phyloP scores from a whole-genome alignment of 176 grass and related monocot species.

The Musa schizocarpa region DNA sequence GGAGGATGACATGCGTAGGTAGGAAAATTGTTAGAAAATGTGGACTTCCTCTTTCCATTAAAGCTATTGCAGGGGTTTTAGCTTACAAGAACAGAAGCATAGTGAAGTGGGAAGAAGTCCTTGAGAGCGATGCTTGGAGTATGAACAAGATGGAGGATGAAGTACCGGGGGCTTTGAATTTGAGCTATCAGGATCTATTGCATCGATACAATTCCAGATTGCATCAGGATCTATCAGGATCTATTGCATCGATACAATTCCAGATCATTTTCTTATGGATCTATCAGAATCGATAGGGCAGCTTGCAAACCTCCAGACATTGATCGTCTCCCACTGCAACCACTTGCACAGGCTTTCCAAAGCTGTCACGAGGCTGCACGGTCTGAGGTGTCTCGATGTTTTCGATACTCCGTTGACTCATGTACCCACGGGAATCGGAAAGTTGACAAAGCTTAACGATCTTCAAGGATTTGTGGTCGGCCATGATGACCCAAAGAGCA shows the following conservation, averaged over 20 bases:
- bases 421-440: conserved; percentile 20
- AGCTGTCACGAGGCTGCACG: conserved; percentile 10
- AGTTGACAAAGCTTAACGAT: conserved; percentile 1
- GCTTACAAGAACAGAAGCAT: not conserved
- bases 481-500: conserved; percentile 14
- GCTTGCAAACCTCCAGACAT: too few species aligned
- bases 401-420: not conserved
- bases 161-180: too few species aligned
- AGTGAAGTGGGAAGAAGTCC: conserved; percentile 23
- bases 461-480: conserved; percentile 17
- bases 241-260: too few species aligned
- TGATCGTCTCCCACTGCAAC: too few species aligned
- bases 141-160: not conserved
- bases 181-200: too few species aligned
- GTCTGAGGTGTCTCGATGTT: conserved; percentile 16
- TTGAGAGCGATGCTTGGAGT: conserved; percentile 24
- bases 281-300: too few species aligned
- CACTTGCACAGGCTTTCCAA: not conserved
- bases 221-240: too few species aligned
- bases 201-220: too few species aligned
- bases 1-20: not conserved
- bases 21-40: conserved; percentile 32
- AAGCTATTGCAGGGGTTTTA: conserved; percentile 13
- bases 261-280: too few species aligned
- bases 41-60: conserved; percentile 40